phyloP scores from a whole-genome alignment of 2,329 filamentous ascomycete species.

The Lasiodiplodia sp. region DNA sequence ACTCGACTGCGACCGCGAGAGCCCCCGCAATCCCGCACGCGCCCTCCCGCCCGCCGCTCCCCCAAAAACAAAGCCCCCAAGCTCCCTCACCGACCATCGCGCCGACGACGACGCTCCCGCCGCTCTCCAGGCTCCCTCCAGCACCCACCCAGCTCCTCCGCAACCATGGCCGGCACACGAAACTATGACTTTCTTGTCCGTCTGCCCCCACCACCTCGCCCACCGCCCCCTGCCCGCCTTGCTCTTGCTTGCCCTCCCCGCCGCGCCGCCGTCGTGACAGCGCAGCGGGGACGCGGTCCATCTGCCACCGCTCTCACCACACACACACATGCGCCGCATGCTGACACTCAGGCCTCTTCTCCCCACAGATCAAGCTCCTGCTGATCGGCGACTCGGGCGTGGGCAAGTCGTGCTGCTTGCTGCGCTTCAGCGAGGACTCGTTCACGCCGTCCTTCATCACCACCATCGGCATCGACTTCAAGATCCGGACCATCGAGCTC shows the following conservation, averaged over 20 bases:
- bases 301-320: slow-evolving; percentile 5
- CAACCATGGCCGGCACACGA: slow-evolving; percentile 87
- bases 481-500: slow-evolving; percentile 98
- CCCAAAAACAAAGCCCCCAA: slow-evolving; percentile 16
- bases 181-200: slow-evolving; percentile 99
- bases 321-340: not conserved
- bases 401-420: slow-evolving; percentile 94
- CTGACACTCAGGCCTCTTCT: slow-evolving; percentile 15
- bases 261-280: slow-evolving; percentile 28
- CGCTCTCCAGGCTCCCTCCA: slow-evolving; percentile 31
- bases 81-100: slow-evolving; percentile 27
- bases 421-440: slow-evolving; percentile 96
- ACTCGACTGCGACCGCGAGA: slow-evolving; percentile 1
- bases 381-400: slow-evolving; percentile 97
- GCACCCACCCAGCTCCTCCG: slow-evolving; percentile 28
- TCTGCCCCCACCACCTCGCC: slow-evolving; percentile 34
- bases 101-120: slow-evolving; percentile 35
- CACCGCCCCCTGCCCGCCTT: slow-evolving; percentile 31
- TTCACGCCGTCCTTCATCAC: slow-evolving; percentile 98
- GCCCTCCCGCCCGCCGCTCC: slow-evolving; percentile 1
- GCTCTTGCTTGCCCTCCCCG: slow-evolving; percentile 14
- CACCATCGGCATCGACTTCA: slow-evolving; percentile 99
- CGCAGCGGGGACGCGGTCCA: slow-evolving; percentile 25
- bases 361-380: slow-evolving; percentile 85
- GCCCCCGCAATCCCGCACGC: slow-evolving; percentile 7